A percentile compares a stretch with the other conserved stretches of the same genome.
phyloP scores from a whole-genome alignment of 192 early-diverging fungal genomes.

The Gryganskiella cystojenkinii region DNA sequence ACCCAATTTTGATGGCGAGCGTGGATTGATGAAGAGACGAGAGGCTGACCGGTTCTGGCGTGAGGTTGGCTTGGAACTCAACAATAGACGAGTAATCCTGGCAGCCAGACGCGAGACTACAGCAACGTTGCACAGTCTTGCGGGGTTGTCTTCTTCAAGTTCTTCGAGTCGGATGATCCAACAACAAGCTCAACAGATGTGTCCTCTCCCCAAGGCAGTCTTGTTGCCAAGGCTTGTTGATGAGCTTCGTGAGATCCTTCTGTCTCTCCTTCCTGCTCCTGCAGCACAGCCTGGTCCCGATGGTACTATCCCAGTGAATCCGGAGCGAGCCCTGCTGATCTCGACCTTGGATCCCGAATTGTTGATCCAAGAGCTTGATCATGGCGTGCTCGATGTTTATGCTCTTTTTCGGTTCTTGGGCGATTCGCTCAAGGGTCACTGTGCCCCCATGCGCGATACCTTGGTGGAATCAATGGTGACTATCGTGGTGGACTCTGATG shows the following conservation, averaged over 20 bases:
- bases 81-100: constrained; percentile 15
- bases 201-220: constrained; percentile 30
- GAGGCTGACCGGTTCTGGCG: constrained; percentile 79
- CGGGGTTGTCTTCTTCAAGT: constrained; percentile 26
- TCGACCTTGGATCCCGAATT: constrained; percentile 67
- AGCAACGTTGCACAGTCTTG: constrained; percentile 24
- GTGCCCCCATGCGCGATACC: constrained; percentile 73
- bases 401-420: constrained; percentile 69
- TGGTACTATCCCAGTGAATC: constrained; percentile 28
- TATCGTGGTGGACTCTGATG: constrained; percentile 63
- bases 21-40: constrained; percentile 70
- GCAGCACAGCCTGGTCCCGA: background rate
- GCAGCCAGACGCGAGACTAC: constrained; percentile 60
- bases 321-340: constrained; percentile 52
- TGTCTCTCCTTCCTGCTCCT: constrained; percentile 59
- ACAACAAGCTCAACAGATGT: constrained; percentile 39
- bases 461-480: constrained; percentile 71
- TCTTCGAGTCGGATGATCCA: constrained; percentile 63
- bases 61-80: constrained; percentile 61
- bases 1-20: constrained; percentile 82
- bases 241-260: constrained; percentile 81
- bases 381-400: constrained; percentile 72
- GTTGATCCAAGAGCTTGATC: constrained; percentile 71
- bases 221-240: constrained; percentile 56
- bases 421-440: constrained; percentile 70